phyloP scores from a whole-genome alignment of 2,329 filamentous ascomycete species.

The Pochonia chlamydosporia region DNA sequence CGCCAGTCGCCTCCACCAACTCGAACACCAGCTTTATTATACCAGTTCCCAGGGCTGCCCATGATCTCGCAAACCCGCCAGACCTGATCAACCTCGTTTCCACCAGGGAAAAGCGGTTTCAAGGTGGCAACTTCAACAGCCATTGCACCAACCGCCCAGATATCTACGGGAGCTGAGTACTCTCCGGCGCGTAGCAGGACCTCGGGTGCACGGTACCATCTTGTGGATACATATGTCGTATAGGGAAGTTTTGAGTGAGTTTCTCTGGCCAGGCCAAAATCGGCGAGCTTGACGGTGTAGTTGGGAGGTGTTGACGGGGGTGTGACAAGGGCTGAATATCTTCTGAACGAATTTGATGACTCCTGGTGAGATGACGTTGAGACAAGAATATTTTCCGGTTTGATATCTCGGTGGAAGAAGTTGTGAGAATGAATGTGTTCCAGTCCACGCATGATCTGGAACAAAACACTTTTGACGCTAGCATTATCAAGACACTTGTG shows the following conservation, averaged over 20 bases:
- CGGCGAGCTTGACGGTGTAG: constrained; percentile 97
- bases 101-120: constrained; percentile 93
- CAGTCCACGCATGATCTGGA: constrained; percentile 91
- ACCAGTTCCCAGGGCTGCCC: constrained; percentile 98
- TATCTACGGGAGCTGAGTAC: constrained; percentile 96
- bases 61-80: constrained; percentile 99
- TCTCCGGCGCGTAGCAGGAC: constrained; percentile 90
- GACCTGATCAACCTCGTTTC: constrained; percentile 97
- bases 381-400: constrained; percentile 97
- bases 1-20: constrained; percentile 97
- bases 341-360: constrained; percentile 75
- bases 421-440: constrained; percentile 96
- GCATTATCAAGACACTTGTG: constrained; percentile 87
- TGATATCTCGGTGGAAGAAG: constrained; percentile 99
- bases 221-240: constrained; percentile 95
- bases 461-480: constrained; percentile 96
- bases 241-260: constrained; percentile 95
- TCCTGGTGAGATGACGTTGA: constrained; percentile 85
- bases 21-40: constrained; percentile 79
- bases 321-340: constrained; percentile 89
- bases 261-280: constrained; percentile 95
- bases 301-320: constrained; percentile 89
- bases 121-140: constrained; percentile 94
- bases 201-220: constrained; percentile 97
- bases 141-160: constrained; percentile 98